Evolutionary conservation across 1,284 basidiomycete species (phyloP).

Genomic region (Megacollybia platyphylla): DNA sequence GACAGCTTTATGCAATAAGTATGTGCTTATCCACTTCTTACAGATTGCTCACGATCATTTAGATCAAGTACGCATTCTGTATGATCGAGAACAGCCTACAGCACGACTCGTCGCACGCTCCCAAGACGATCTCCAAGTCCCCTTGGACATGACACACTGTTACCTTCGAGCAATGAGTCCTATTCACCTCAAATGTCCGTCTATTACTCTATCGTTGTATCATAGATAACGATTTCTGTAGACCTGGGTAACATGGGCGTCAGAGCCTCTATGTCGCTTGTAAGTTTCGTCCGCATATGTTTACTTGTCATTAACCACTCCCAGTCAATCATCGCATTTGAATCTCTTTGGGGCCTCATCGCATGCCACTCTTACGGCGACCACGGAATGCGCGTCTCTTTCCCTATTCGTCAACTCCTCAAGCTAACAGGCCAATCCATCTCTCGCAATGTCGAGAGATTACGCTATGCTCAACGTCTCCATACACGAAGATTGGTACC

Average conservation of each 20-base stretch:
- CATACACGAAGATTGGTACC: conserved; percentile 63
- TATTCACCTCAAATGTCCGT: conserved; percentile 74
- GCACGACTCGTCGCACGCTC: conserved; percentile 66
- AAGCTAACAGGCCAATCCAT: conserved; percentile 75
- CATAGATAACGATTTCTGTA: conserved; percentile 13
- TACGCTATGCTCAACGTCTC: conserved; percentile 71
- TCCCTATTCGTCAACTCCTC: conserved; percentile 75
- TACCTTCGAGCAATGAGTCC: conserved; percentile 85
- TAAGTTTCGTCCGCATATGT: conserved; percentile 18
- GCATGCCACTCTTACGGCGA: conserved; percentile 75
- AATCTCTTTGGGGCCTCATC: conserved; percentile 76
- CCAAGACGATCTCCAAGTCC: conserved; percentile 55
- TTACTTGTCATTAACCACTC: background rate
- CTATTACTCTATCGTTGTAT: background rate
- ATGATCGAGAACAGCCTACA: conserved; percentile 68
- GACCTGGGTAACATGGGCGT: conserved; percentile 76
- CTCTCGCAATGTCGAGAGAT: conserved; percentile 73
- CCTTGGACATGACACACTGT: conserved; percentile 84
- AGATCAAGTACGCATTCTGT: conserved; percentile 75
- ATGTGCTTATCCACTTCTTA: background rate
- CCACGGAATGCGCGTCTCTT: conserved; percentile 77
- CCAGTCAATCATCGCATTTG: conserved; percentile 77
- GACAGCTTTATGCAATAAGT: conserved; percentile 36
- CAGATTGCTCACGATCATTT: conserved; percentile 11
- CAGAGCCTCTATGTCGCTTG: conserved; percentile 73